Evolutionary conservation across 768 basidiomycete genomes (phyloP).

Genomic region (Lactarius hatsudake): DNA sequence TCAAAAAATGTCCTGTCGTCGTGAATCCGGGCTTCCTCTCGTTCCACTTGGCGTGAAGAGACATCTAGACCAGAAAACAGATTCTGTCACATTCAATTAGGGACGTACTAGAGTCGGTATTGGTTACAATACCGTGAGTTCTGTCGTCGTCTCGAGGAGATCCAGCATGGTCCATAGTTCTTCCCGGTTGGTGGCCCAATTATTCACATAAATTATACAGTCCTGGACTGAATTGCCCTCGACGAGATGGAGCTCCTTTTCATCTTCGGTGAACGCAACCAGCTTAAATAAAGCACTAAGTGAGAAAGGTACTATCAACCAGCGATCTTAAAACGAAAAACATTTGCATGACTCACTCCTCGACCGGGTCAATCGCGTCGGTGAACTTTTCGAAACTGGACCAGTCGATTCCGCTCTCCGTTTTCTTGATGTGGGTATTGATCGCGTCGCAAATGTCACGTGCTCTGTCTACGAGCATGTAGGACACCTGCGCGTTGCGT

Average conservation of each 20-base stretch:
- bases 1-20: conserved; percentile 13
- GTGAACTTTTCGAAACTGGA: conserved; percentile 24
- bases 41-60: conserved; percentile 6
- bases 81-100: conserved; percentile 1
- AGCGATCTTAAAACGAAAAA: neutral
- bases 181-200: conserved; percentile 21
- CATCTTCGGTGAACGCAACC: conserved; percentile 17
- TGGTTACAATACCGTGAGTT: conserved; percentile 8
- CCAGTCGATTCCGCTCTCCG: conserved; percentile 23
- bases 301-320: neutral
- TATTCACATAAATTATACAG: conserved; percentile 9
- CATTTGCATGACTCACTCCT: conserved; percentile 16
- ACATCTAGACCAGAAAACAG: conserved; percentile 8
- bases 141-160: conserved; percentile 10
- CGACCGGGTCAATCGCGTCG: conserved; percentile 28
- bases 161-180: conserved; percentile 8
- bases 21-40: conserved; percentile 4
- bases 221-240: conserved; percentile 11
- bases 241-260: conserved; percentile 11
- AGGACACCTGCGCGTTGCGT: conserved; percentile 28
- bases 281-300: conserved; percentile 15
- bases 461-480: conserved; percentile 25
- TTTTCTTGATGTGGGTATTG: conserved; percentile 22
- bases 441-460: conserved; percentile 27
- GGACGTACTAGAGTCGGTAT: neutral